Evolutionary conservation across 371 early-diverging fungal genomes (phyloP).

Genomic region (Mortierella sp.): DNA sequence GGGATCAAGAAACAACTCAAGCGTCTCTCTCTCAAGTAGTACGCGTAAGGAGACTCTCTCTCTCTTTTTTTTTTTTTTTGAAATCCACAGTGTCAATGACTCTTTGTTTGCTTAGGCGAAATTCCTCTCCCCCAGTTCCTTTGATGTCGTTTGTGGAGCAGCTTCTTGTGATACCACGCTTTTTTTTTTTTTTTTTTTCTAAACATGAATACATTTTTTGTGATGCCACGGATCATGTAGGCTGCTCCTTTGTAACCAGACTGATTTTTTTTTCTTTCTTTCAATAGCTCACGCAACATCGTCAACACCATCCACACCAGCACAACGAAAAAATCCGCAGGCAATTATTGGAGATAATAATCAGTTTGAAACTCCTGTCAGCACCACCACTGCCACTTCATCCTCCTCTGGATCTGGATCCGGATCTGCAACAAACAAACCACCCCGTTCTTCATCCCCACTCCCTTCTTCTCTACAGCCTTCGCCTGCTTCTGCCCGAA

Average conservation of each 20-base stretch:
- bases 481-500: too few relatives aligned
- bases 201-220: background rate
- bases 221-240: background rate
- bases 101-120: too few relatives aligned
- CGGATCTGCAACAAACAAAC: background rate
- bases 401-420: background rate
- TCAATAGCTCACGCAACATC: background rate
- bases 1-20: slow-evolving; percentile 10
- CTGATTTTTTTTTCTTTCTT: background rate
- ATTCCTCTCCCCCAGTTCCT: too few relatives aligned
- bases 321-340: slow-evolving; percentile 39
- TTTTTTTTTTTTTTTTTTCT: background rate
- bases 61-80: background rate
- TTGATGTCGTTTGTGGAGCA: background rate
- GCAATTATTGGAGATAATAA: slow-evolving; percentile 35
- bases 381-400: background rate
- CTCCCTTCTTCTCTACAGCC: too few relatives aligned
- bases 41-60: slow-evolving; percentile 9
- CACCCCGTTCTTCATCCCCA: too few relatives aligned
- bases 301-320: background rate
- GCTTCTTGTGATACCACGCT: background rate
- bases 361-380: slow-evolving; percentile 2
- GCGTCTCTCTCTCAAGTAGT: slow-evolving; percentile 12
- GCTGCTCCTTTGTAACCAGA: background rate
- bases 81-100: too few relatives aligned